Conservation (phyloP, 805 yeast species). For the Phaffomyces antillensis region DNA sequence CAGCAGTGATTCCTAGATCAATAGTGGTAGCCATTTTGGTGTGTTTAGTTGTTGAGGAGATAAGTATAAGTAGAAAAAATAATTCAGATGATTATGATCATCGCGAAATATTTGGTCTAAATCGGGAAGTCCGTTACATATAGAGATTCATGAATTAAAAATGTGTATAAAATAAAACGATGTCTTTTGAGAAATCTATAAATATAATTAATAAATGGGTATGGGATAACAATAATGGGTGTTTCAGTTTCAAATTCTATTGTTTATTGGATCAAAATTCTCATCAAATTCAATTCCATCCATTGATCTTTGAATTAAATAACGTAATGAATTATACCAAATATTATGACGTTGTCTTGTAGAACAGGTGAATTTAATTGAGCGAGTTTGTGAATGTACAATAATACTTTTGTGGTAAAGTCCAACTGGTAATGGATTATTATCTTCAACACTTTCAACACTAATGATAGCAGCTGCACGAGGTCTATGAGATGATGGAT, state of each 20-base stretch:
- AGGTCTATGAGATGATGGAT: slow-evolving; percentile 60
- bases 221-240: too few relatives aligned
- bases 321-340: slow-evolving; percentile 82
- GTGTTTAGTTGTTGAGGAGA: neutral
- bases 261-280: slow-evolving; percentile 14
- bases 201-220: too few relatives aligned
- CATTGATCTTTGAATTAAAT: slow-evolving; percentile 58
- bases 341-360: slow-evolving; percentile 82
- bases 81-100: too few relatives aligned
- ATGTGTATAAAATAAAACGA: too few relatives aligned
- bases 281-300: slow-evolving; percentile 46
- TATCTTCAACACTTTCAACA: slow-evolving; percentile 75
- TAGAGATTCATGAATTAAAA: too few relatives aligned
- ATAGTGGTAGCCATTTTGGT: slow-evolving; percentile 4
- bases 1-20: slow-evolving; percentile 69
- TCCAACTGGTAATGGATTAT: slow-evolving; percentile 86
- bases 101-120: too few relatives aligned
- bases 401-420: slow-evolving; percentile 78
- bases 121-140: neutral
- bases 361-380: slow-evolving; percentile 78
- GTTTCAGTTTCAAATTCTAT: neutral
- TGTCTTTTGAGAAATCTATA: too few relatives aligned
- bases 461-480: slow-evolving; percentile 73
- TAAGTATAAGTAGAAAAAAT: too few relatives aligned
- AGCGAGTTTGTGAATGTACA: slow-evolving; percentile 54